Conservation (phyloP, 2,329 filamentous ascomycete genomes). For the Aureobasidium sp. region DNA sequence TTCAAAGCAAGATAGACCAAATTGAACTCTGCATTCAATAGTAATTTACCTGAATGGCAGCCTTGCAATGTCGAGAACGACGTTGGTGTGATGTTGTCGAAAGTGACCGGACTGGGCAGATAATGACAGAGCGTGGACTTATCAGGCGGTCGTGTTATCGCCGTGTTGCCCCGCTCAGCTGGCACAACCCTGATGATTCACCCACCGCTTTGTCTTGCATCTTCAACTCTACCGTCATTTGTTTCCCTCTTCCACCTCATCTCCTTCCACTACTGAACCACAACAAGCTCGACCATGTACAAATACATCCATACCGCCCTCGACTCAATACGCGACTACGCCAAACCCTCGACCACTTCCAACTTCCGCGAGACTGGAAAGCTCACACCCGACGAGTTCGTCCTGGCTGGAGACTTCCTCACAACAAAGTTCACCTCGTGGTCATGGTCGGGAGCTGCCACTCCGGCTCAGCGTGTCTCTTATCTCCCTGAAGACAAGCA, state of each 20-base stretch:
- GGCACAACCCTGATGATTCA: conserved; percentile 13
- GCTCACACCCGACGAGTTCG: conserved; percentile 95
- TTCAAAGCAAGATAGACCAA: not conserved
- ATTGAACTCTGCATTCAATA: too few species aligned
- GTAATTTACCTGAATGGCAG: not conserved
- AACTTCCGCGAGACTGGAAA: conserved; percentile 91
- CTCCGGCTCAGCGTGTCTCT: conserved; percentile 66
- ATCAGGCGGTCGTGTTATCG: not conserved
- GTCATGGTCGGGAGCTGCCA: conserved; percentile 88
- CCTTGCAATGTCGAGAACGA: not conserved
- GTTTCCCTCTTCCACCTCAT: not conserved
- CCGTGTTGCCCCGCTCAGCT: conserved; percentile 2
- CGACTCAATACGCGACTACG: conserved; percentile 87
- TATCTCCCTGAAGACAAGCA: conserved; percentile 88
- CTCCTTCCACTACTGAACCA: not conserved
- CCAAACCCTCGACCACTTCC: conserved; percentile 80
- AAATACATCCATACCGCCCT: conserved; percentile 79
- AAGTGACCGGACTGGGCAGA: not conserved
- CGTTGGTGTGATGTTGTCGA: not conserved
- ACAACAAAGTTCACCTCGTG: conserved; percentile 99
- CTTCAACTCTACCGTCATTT: not conserved
- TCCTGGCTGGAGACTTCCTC: conserved; percentile 91
- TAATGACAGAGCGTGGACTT: not conserved
- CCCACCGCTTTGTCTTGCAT: conserved; percentile 7
- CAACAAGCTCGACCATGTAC: conserved; percentile 45